Base-by-base conservation (phyloP, 192 early-diverging fungal species). In the Mortierella alpina region DNA sequence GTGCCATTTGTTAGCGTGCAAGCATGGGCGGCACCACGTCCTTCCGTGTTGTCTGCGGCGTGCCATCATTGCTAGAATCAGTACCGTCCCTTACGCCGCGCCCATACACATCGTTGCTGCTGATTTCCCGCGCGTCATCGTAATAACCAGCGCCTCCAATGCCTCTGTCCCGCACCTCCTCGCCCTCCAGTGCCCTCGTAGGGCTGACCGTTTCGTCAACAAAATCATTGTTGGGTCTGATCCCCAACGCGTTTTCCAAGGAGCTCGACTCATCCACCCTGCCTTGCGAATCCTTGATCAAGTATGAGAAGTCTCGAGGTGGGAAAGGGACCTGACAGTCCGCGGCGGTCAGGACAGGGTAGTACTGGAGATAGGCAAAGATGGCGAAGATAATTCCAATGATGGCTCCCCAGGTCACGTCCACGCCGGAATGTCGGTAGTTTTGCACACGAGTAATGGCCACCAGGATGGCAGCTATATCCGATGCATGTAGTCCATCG, bases 331-430 rank as follows among this genome's bases (percentile, higher is more conserved):
- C 20, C 39, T 73, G 63, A 17, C 68, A 72, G 23, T 39, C 13
- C 17, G 15, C 9, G 12, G 57, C 17, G 46, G 51, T 23, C 10
- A 90, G 59, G 0, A 70, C 22, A 13, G 92, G 91, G 52, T 92
- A 92, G 81, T 91, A 94, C 71, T 91, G 91, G 63, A 82, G 83
- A 68, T 94, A 92, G 0, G 89, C 84, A 66, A 92, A 92, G 57
- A 84, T 83, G 6, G 90, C 91, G 79, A 87, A 89, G 18, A 85
- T 63, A 1, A 86, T 80, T n/a, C 93, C 93, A 4, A 94, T 67
- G 11, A 85, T 70, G 22, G 80, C 45, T 12, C 92, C 92, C 49
- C 88, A 85, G n/a, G 87, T 73, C 20, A 93, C 91, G 66, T 93
- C 91, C 45, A 86, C 73, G 82, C 84, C 88, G 56, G 89, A 86